A percentile compares a stretch with the other conserved stretches of the same genome.
Conservation (phyloP, 371 early-diverging fungal genomes). For the Mucor velutinosus region DNA sequence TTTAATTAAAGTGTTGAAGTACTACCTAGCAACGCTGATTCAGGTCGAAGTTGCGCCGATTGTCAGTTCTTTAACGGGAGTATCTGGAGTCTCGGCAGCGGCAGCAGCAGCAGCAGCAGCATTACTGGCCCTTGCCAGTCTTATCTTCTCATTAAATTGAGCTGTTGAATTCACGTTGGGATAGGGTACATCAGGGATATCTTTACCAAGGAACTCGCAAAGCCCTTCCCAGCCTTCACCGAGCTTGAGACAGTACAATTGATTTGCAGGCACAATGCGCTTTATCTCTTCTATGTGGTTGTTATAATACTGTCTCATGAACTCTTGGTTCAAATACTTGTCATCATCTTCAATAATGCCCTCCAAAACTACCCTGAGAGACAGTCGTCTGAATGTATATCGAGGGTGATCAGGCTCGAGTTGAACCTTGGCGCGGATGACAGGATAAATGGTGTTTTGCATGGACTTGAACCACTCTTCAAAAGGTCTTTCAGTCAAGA, state of each 20-base stretch:
- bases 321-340: not conserved
- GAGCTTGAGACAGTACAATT: not conserved
- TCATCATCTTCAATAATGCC: not conserved
- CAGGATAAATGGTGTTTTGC: not conserved
- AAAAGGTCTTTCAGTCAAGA: not conserved
- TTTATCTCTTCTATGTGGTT: not conserved
- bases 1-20: too few relatives aligned
- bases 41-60: not conserved
- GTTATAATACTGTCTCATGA: not conserved
- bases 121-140: not conserved
- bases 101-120: not conserved
- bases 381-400: not conserved
- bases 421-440: not conserved
- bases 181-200: not conserved
- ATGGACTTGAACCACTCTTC: not conserved
- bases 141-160: not conserved
- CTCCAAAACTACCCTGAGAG: not conserved
- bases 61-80: not conserved
- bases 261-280: not conserved
- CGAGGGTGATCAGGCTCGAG: not conserved
- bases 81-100: not conserved
- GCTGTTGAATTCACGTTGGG: not conserved
- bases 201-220: not conserved
- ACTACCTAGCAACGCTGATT: too few relatives aligned
- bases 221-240: conserved; percentile 2